A percentile compares a stretch with the other conserved stretches of the same genome.
phyloP scores from a whole-genome alignment of 345 rosid species.

The Arabis alpina region DNA sequence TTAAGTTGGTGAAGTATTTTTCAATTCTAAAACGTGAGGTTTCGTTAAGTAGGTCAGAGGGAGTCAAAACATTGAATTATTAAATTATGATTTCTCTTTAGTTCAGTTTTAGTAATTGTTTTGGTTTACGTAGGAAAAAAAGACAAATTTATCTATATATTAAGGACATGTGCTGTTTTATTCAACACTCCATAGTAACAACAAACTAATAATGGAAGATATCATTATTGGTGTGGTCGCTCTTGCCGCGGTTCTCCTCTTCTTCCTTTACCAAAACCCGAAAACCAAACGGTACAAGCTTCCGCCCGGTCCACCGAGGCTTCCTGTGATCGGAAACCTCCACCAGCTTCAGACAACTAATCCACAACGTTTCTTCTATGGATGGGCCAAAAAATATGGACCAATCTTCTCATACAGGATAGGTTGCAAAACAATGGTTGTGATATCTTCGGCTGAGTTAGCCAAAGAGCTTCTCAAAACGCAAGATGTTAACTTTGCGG shows the following conservation, averaged over 20 bases:
- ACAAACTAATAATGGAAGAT: conserved; percentile 32
- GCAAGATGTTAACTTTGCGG: conserved; percentile 41
- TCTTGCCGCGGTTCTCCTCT: conserved; percentile 26
- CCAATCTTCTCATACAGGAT: conserved; percentile 53
- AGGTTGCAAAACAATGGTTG: conserved; percentile 39
- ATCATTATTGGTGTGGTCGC: conserved; percentile 21
- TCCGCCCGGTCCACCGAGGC: conserved; percentile 55
- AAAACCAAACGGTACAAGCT: conserved; percentile 14
- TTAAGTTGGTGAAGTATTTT: too few relatives aligned
- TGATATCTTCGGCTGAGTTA: conserved; percentile 52
- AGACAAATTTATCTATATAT: conserved; percentile 8
- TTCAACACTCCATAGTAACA: conserved; percentile 11
- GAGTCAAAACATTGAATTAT: too few relatives aligned
- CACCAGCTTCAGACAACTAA: conserved; percentile 42
- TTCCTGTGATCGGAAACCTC: conserved; percentile 62
- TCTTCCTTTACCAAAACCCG: conserved; percentile 33
- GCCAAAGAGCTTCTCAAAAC: conserved; percentile 48
- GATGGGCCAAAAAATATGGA: conserved; percentile 53
- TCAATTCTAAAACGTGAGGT: too few relatives aligned
- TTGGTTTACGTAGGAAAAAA: too few relatives aligned
- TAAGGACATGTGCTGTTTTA: not conserved
- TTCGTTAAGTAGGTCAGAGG: too few relatives aligned
- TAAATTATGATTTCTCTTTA: too few relatives aligned
- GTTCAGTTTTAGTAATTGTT: too few relatives aligned
- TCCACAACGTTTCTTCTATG: conserved; percentile 43